phyloP scores from a whole-genome alignment of 345 rosid genomes.

The Hibiscus mutabilis region DNA sequence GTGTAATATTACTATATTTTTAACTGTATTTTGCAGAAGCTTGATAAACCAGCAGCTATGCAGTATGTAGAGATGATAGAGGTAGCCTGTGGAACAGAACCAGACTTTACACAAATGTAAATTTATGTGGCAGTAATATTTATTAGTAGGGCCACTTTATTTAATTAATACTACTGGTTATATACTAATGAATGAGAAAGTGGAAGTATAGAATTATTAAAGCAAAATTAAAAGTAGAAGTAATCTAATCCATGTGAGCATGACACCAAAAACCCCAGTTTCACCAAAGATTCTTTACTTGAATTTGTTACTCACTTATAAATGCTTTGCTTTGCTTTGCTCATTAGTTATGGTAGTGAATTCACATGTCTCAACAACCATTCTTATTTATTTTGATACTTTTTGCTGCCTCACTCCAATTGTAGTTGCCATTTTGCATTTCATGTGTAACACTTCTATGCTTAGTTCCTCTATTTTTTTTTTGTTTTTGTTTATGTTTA shows the following conservation, averaged over 20 bases:
- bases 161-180: background rate
- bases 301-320: background rate
- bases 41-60: conserved; percentile 4
- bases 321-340: background rate
- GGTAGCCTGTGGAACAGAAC: background rate
- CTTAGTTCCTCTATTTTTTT: too few relatives aligned
- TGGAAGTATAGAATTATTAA: background rate
- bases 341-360: background rate
- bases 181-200: background rate
- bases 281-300: background rate
- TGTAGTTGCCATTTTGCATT: too few relatives aligned
- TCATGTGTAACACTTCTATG: too few relatives aligned
- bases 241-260: background rate
- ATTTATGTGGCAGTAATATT: background rate
- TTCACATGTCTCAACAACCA: too few relatives aligned
- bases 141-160: background rate
- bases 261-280: background rate
- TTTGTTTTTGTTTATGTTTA: too few relatives aligned
- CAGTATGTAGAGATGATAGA: conserved; percentile 1
- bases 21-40: conserved; percentile 13
- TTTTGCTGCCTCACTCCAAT: too few relatives aligned
- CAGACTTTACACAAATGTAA: background rate
- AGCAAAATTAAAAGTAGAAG: background rate
- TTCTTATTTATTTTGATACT: too few relatives aligned
- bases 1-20: background rate